Base-by-base conservation (phyloP, 1,284 basidiomycete species). In the Irpex lacteus region DNA sequence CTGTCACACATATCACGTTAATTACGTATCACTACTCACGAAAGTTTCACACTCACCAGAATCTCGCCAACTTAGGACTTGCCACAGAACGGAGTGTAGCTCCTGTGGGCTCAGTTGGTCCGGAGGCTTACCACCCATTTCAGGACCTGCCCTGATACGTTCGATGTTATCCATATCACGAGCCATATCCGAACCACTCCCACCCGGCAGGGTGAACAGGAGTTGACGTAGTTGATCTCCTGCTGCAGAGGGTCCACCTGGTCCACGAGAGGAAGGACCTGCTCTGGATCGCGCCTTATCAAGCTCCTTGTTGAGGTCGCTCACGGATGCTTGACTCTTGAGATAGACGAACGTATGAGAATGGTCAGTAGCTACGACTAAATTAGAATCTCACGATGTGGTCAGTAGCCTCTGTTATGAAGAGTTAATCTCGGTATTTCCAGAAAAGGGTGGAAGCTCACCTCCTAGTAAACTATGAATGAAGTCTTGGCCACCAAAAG, bases 21-120 rank as follows among this genome's bases (percentile, higher is more conserved):
- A 26, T 26, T 3, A 26, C 26, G 26, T 26, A 26, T 26, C 26
- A 26, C 26, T 26, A 26, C 26, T 26, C 26, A 26, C 26, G 26
- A 26, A 26, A 3, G 13, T 57, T 1, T 40, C 9, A 36, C 40
- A 67, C 73, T 36, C 19, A 76, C 75, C 73, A 9, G 71, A 72
- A 77, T 98, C 96, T 60, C 95, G 84, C 77, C 96, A 96, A 55
- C 83, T 88, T 71, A 98, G 77, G 9, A 98, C 88, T 76, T 93
- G 87, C 95, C 95, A 97, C 13, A 97, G 77, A 2, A 88, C 86
- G 2, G 85, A 78, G 76, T 96, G 91, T 65, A 97, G 73, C 76
- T 98, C 95, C 74, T 96, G 92, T 1, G 96, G 95, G 62, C 79
- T 88, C 94, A 98, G 94, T 53, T 91, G 85, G 67, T 90, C 85